phyloP scores from a whole-genome alignment of 2,329 filamentous ascomycete species.

The Scedosporium boydii region DNA sequence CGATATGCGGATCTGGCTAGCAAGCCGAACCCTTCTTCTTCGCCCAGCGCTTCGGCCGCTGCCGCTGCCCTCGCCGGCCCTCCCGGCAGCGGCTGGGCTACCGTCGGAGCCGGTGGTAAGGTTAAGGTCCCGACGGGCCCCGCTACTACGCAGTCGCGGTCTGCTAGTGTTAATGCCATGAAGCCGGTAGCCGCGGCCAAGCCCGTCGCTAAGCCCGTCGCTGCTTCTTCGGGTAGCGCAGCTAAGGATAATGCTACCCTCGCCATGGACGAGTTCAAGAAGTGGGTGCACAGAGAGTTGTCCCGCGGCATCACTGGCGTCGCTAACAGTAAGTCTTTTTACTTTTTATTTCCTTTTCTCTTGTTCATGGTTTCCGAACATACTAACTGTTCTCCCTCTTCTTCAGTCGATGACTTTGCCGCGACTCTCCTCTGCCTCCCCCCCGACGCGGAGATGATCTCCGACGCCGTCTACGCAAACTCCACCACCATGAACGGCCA shows the following conservation, averaged over 20 bases:
- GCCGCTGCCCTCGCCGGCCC: conserved; percentile 33
- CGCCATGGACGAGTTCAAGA: conserved; percentile 86
- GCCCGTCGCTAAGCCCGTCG: conserved; percentile 39
- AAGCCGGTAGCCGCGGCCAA: conserved; percentile 40
- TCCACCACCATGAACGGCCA: conserved; percentile 86
- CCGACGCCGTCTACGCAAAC: conserved; percentile 78
- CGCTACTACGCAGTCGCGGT: conserved; percentile 33
- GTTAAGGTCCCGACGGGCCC: conserved; percentile 63
- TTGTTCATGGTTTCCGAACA: conserved; percentile 21
- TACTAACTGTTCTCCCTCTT: conserved; percentile 1
- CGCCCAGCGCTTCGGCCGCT: conserved; percentile 22
- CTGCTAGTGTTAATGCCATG: conserved; percentile 30
- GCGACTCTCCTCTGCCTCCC: conserved; percentile 67
- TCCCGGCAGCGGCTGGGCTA: conserved; percentile 68
- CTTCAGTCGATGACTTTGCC: conserved; percentile 69
- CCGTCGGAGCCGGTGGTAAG: conserved; percentile 89
- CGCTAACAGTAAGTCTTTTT: conserved; percentile 36
- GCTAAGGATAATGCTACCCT: conserved; percentile 23
- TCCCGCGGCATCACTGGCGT: conserved; percentile 55
- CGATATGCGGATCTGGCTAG: conserved; percentile 91
- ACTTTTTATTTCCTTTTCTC: not conserved
- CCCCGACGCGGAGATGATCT: conserved; percentile 69
- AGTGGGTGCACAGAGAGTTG: conserved; percentile 79
- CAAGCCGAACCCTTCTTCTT: conserved; percentile 46
- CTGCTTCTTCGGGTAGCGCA: conserved; percentile 28